phyloP scores from a whole-genome alignment of 169 alveolate genomes.

The Cryptosporidium sp. region DNA sequence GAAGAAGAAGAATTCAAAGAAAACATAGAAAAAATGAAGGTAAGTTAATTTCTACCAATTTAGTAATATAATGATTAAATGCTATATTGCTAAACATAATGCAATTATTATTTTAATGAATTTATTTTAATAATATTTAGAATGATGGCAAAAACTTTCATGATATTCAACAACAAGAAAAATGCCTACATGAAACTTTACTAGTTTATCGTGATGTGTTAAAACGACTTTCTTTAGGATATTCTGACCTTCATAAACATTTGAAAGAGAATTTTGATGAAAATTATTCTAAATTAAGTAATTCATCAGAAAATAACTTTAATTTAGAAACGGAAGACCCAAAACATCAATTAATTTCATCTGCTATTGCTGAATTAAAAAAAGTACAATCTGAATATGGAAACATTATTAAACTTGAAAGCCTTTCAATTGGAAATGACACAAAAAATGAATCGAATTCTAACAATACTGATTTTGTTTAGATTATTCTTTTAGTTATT shows the following conservation, averaged over 20 bases:
- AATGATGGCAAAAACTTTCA: slow-evolving; percentile 56
- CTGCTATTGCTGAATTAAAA: slow-evolving; percentile 30
- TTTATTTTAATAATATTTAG: slow-evolving; percentile 8
- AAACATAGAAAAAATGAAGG: slow-evolving; percentile 67
- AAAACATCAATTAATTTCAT: slow-evolving; percentile 5
- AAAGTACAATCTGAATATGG: slow-evolving; percentile 45
- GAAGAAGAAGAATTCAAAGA: slow-evolving; percentile 62
- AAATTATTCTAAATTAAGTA: slow-evolving; percentile 1
- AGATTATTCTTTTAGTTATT: background rate
- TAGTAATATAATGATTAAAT: background rate
- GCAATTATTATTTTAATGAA: background rate
- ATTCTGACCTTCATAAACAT: slow-evolving; percentile 43
- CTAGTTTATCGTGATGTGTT: slow-evolving; percentile 70
- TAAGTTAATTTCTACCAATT: background rate
- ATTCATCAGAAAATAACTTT: background rate
- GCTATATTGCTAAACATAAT: too few species aligned
- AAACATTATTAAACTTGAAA: slow-evolving; percentile 7
- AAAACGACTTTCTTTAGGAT: slow-evolving; percentile 17
- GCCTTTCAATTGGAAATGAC: background rate
- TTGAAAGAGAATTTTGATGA: slow-evolving; percentile 57
- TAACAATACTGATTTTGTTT: slow-evolving; percentile 24
- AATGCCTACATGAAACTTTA: slow-evolving; percentile 66
- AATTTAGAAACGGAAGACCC: slow-evolving; percentile 15
- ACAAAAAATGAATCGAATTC: background rate
- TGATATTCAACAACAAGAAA: slow-evolving; percentile 74